These are phyloP conservation scores for Mycena indigotica DNA, from an alignment of 768 basidiomycete genomes.

Conservation along the genomic window DNA sequence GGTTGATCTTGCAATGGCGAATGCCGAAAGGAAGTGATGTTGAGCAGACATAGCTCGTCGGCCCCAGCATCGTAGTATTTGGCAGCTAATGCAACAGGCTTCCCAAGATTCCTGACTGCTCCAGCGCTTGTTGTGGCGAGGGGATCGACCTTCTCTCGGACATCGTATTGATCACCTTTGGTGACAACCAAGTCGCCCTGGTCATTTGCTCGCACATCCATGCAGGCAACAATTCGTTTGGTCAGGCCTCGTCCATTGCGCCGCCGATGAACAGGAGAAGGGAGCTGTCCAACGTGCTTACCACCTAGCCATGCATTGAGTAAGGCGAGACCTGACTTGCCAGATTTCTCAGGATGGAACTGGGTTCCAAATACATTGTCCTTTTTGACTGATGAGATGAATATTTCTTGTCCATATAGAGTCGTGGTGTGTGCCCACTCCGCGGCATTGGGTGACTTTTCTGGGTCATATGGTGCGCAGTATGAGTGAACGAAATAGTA, in stretches of 20 bases:
- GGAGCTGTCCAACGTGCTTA: constrained; percentile 44
- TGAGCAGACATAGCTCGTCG: constrained; percentile 96
- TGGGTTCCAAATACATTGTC: constrained; percentile 90
- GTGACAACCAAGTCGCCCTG: constrained; percentile 96
- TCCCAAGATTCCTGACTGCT: constrained; percentile 93
- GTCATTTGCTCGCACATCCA: constrained; percentile 97
- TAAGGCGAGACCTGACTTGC: constrained; percentile 79
- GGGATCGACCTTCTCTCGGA: constrained; percentile 70
- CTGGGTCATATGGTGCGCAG: constrained; percentile 73
- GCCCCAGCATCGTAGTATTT: constrained; percentile 88
- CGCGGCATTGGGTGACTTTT: constrained; percentile 54
- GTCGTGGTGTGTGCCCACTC: constrained; percentile 85
- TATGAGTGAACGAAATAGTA: constrained; percentile 99
- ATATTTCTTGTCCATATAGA: constrained; percentile 92
- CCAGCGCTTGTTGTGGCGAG: constrained; percentile 56
- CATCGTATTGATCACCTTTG: constrained; percentile 99
- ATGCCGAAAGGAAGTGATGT: constrained; percentile 98
- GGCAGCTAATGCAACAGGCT: constrained; percentile 88
- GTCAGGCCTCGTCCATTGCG: constrained; percentile 71
- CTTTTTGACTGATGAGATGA: constrained; percentile 81
- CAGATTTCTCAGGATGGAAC: constrained; percentile 99
- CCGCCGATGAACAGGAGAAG: constrained; percentile 34
- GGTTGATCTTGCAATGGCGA: constrained; percentile 96
- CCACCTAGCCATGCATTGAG: constrained; percentile 78
- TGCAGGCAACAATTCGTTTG: constrained; percentile 93